Base-by-base conservation (phyloP, 345 rosid species). In the Physaria fendleri region DNA sequence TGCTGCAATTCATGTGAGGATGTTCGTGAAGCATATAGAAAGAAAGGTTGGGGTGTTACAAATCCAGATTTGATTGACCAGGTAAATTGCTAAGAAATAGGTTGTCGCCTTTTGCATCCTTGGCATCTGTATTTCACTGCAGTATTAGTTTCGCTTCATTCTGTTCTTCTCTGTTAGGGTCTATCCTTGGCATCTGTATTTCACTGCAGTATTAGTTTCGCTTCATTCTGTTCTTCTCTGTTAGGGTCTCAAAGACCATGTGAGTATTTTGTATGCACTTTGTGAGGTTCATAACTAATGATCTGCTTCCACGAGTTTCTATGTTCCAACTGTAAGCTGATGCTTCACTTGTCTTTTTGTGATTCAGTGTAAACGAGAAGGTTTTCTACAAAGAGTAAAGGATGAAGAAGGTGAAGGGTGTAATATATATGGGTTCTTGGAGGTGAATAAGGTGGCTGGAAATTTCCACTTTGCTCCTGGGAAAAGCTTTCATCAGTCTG, bases 331-430 rank as follows among this genome's bases (percentile, higher is more conserved):
- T 27, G 21, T 20, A 16, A 17, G 13, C 42, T 57, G 30, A 65
- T 1, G 5, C 9, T 45, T 28, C 25, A 18, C 11, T 6, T 56
- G 23, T 33, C 11, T 68, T 33, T 59, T 38, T 66, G n/a, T 27
- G 53, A 23, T 62, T 71, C 79, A 89, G 96, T 89, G 99, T 78
- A 89, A 93, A 71, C 79, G 97, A 71, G 97, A 89, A 76, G 96
- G 96, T 20, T 89, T 87, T 68, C 77, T 89, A 50, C 87, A 85
- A 69, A 85, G 76, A 74, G 81, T 89, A 40, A 87, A 87, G 76
- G 97, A 89, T 57, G 97, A 89, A 77, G 95, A 85, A 71, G 99
- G 99, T 35, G 96, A 89, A 78, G 95, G 97, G 24, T 89, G 99
- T 76, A 93, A 85, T 65, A 73, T 89, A 20, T 87, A 90, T 75